These are phyloP conservation scores for Rhamnella rubrinervis DNA, from an alignment of 331 rosid genomes.

Conservation along the genomic window DNA sequence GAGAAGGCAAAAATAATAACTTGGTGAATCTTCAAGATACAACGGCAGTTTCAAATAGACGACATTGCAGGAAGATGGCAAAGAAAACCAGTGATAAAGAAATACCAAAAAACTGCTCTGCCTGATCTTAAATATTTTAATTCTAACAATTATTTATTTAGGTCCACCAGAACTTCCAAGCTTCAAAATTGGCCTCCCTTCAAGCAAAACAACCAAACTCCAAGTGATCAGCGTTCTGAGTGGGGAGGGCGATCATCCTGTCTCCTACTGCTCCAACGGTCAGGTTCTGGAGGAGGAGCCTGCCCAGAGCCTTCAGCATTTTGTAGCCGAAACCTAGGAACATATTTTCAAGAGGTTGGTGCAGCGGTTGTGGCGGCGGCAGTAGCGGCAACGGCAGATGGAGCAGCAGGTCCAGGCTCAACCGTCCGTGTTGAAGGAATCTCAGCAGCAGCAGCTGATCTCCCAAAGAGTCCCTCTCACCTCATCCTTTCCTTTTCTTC, in stretches of 20 bases:
- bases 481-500: slow-evolving; percentile 76
- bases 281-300: slow-evolving; percentile 53
- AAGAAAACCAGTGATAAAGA: neutral
- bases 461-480: slow-evolving; percentile 59
- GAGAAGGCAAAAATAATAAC: neutral
- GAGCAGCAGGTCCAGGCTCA: slow-evolving; percentile 48
- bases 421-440: slow-evolving; percentile 34
- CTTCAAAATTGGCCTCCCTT: slow-evolving; percentile 13
- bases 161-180: neutral
- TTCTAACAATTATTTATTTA: slow-evolving; percentile 1
- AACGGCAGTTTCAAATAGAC: neutral
- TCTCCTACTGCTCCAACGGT: slow-evolving; percentile 55
- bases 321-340: slow-evolving; percentile 60
- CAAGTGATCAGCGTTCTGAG: slow-evolving; percentile 41
- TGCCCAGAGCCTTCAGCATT: slow-evolving; percentile 34
- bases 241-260: slow-evolving; percentile 40
- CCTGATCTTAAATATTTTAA: neutral
- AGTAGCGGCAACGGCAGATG: slow-evolving; percentile 30
- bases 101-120: neutral
- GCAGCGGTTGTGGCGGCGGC: slow-evolving; percentile 19
- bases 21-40: neutral
- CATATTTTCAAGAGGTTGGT: slow-evolving; percentile 48
- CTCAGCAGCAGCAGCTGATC: slow-evolving; percentile 44
- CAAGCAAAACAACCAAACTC: slow-evolving; percentile 6
- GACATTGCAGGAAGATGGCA: neutral